Base-by-base conservation (phyloP, 2,329 filamentous ascomycete genomes). In the Aspergillus brunneoviolaceus region DNA sequence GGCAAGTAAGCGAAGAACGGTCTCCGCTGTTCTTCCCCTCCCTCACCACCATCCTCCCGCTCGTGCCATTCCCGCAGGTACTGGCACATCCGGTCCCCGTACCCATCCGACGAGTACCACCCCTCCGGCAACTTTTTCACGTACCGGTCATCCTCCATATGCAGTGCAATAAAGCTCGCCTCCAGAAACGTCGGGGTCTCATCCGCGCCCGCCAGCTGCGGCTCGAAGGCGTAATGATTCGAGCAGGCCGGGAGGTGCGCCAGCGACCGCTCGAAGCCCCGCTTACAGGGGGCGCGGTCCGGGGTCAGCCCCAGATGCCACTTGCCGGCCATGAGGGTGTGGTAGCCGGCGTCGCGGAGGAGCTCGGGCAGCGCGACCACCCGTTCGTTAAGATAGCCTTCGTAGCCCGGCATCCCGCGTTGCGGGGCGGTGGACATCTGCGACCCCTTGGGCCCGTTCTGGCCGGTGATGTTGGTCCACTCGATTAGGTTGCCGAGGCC, bases 1-100 rank as follows among this genome's bases (percentile, higher is more conserved):
- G 85, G 84, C 2, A 85, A 75, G 67, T 86, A 87, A 1, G 75
- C 84, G 65, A 87, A 87, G 74, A 87, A 87, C 0, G 85, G 82
- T 16, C 68, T 70, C 52, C 74, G 68, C 19, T 76, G 74, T 11
- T 75, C 69, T 7, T 71, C 67, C 39, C 39, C 39, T 16, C n/a
- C n/a, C 39, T 45, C 39, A 2, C 16, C 16, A 25, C 73, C 72
- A 33, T 73, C 68, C 2, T 72, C 60, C 66, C 73, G 61, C 69
- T 74, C 67, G n/a, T 77, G 79, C 73, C 83, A 79, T 52, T 83
- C 80, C 39, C 76, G 72, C 1, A 85, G 72, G 55, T 85, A 85
- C 16, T 78, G 64, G 6, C 85, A 65, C 76, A 86, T 80, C 63
- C 81, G 82, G 63, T 82, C 77, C 1, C 79, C 81, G 59, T 84